Evolutionary conservation across 2,329 filamentous ascomycete genomes (phyloP).

Genomic region (Aureobasidium leucospermi): DNA sequence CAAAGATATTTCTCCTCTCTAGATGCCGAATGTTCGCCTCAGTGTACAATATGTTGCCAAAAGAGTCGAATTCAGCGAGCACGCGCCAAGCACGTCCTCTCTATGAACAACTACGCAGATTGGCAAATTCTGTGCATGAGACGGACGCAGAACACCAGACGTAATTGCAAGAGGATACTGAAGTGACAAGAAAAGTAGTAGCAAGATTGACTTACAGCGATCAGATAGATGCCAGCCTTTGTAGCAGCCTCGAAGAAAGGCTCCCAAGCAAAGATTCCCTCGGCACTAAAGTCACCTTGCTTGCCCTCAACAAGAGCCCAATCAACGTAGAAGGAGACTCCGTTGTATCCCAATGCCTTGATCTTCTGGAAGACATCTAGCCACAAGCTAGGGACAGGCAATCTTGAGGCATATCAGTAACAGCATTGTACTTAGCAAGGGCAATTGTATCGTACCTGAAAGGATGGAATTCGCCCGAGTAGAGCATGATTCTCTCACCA

Average conservation of each 20-base stretch:
- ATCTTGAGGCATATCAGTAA: conserved; percentile 26
- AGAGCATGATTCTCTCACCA: conserved; percentile 64
- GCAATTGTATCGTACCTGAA: conserved; percentile 33
- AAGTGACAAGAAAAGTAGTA: too few species aligned
- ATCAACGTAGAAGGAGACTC: conserved; percentile 70
- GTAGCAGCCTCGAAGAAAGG: conserved; percentile 70
- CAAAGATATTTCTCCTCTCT: not conserved
- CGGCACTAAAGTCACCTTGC: conserved; percentile 59
- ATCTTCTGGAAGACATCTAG: conserved; percentile 76
- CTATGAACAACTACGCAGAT: too few species aligned
- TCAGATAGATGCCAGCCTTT: conserved; percentile 66
- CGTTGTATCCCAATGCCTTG: conserved; percentile 71
- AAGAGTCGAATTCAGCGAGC: not conserved
- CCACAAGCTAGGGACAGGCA: conserved; percentile 56
- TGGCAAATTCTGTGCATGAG: too few species aligned
- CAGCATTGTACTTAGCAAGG: too few species aligned
- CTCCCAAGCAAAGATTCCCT: conserved; percentile 65
- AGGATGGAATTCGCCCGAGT: conserved; percentile 67
- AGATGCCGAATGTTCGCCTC: not conserved
- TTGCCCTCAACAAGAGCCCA: conserved; percentile 74
- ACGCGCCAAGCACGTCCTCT: too few species aligned
- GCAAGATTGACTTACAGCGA: conserved; percentile 42
- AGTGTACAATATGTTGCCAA: not conserved
- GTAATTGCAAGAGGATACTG: too few species aligned
- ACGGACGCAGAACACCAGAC: too few species aligned